A percentile compares a stretch with the other conserved stretches of the same genome.
Conservation (phyloP, 768 basidiomycete genomes). For the Kwoniella heveanensis region DNA sequence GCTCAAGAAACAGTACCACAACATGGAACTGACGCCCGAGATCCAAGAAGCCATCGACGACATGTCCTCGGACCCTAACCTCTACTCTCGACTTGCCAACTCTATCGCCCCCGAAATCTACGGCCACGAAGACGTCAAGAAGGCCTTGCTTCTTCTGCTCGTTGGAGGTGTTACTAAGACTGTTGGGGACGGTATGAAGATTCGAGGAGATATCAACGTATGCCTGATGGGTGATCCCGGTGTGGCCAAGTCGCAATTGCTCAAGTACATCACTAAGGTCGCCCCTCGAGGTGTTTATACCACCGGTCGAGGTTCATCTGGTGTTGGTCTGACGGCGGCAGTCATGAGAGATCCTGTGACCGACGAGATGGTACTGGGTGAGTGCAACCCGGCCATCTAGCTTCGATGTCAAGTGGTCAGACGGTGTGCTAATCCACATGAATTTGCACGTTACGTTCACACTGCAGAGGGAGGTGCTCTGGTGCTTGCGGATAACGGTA, state of each 20-base stretch:
- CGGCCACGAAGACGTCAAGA: conserved; percentile 95
- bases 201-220: conserved; percentile 94
- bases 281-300: conserved; percentile 97
- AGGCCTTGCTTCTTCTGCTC: conserved; percentile 84
- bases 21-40: conserved; percentile 88
- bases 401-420: background rate
- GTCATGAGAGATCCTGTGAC: conserved; percentile 99
- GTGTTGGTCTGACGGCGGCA: conserved; percentile 96
- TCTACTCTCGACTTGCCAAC: conserved; percentile 84
- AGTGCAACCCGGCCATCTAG: conserved; percentile 48
- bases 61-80: conserved; percentile 71
- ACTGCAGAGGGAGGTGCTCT: conserved; percentile 94
- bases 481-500: conserved; percentile 97
- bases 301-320: conserved; percentile 96
- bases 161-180: conserved; percentile 95
- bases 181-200: conserved; percentile 97
- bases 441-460: background rate
- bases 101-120: conserved; percentile 99
- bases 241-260: conserved; percentile 82
- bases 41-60: conserved; percentile 70
- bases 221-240: conserved; percentile 99
- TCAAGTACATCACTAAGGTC: conserved; percentile 96
- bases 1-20: conserved; percentile 94
- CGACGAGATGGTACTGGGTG: conserved; percentile 98
- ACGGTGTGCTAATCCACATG: background rate